Conservation (phyloP, 1,284 basidiomycete species). For the Fomes fomentarius region DNA sequence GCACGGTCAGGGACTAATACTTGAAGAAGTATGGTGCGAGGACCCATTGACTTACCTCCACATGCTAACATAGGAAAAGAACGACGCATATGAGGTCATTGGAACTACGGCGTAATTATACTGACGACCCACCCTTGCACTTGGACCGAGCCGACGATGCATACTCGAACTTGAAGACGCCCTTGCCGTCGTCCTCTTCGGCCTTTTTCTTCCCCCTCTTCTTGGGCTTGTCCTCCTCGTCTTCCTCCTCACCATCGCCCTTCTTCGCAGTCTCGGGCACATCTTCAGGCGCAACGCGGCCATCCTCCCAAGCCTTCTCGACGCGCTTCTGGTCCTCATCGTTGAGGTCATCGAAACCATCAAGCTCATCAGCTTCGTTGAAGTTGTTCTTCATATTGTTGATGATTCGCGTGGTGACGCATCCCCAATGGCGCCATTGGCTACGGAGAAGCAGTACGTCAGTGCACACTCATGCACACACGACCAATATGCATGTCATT, state of each 20-base stretch:
- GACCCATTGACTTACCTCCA: constrained; percentile 45
- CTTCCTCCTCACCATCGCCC: constrained; percentile 48
- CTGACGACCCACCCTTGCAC: constrained; percentile 32
- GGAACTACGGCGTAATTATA: not conserved
- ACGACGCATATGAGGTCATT: not conserved
- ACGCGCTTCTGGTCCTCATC: constrained; percentile 70
- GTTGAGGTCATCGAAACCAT: constrained; percentile 71
- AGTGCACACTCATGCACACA: too few relatives aligned
- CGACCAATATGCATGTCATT: too few relatives aligned
- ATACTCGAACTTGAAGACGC: constrained; percentile 36
- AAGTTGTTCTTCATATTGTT: constrained; percentile 73
- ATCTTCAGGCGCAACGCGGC: constrained; percentile 78
- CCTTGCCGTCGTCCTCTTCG: constrained; percentile 23
- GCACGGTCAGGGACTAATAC: constrained; percentile 8
- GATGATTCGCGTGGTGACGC: constrained; percentile 71
- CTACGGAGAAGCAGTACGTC: constrained; percentile 43
- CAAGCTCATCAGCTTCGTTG: constrained; percentile 63
- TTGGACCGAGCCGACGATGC: constrained; percentile 32
- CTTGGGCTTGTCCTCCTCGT: constrained; percentile 46
- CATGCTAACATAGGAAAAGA: constrained; percentile 43
- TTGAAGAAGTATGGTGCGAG: constrained; percentile 2
- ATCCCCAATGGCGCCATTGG: constrained; percentile 84
- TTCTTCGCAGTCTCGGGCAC: constrained; percentile 75
- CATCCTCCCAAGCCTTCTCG: constrained; percentile 70
- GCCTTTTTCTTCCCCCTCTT: constrained; percentile 33